Conservation (phyloP, 2,329 filamentous ascomycete genomes). For the Epichloe sp. region DNA sequence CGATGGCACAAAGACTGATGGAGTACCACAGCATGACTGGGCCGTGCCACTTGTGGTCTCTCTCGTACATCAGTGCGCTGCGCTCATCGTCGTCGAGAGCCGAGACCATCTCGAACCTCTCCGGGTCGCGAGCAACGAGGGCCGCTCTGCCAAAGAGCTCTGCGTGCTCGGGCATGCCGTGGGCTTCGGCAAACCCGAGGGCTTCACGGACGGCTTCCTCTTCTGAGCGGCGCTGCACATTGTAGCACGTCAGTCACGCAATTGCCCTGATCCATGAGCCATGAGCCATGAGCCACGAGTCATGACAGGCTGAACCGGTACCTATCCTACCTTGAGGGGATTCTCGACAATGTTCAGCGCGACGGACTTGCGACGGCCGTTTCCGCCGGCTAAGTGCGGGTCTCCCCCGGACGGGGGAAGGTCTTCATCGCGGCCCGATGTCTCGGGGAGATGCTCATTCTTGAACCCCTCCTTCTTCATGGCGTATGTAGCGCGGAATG, state of each 20-base stretch:
- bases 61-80: constrained; percentile 21
- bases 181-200: constrained; percentile 31
- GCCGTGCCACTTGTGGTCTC: constrained; percentile 45
- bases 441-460: background rate
- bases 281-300: too few species aligned
- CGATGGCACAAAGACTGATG: constrained; percentile 39
- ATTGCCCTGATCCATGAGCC: too few species aligned
- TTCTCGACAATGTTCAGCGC: constrained; percentile 21
- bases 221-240: constrained; percentile 12
- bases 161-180: constrained; percentile 33
- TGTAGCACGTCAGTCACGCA: background rate
- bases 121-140: constrained; percentile 16
- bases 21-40: constrained; percentile 25
- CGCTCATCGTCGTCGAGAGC: constrained; percentile 20
- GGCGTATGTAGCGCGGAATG: too few species aligned
- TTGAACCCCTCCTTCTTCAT: too few species aligned
- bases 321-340: constrained; percentile 16
- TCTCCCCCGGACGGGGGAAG: background rate
- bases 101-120: constrained; percentile 10
- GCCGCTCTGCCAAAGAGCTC: constrained; percentile 21
- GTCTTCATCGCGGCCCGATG: constrained; percentile 6
- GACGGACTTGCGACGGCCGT: constrained; percentile 12
- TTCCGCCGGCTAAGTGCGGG: background rate
- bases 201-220: constrained; percentile 23
- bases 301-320: background rate